Evolutionary conservation across 768 basidiomycete species (phyloP).

Genomic region (Psilocybe cubensis): DNA sequence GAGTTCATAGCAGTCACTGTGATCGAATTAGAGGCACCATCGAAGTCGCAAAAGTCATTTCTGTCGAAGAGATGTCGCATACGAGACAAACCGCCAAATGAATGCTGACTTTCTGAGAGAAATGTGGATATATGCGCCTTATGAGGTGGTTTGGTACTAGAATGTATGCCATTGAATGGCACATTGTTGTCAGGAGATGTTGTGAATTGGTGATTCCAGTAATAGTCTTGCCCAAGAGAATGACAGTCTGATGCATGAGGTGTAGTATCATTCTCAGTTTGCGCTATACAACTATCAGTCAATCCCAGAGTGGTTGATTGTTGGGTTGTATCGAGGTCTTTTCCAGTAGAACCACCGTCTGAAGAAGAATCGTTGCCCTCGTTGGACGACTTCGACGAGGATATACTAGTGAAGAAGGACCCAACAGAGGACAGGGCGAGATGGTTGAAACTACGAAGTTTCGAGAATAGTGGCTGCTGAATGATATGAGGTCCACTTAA

Average conservation of each 20-base stretch:
- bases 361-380: no score
- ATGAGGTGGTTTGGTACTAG: not conserved
- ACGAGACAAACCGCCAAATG: not conserved
- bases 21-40: not conserved
- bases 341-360: no score
- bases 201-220: not conserved
- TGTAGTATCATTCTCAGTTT: not conserved
- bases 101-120: not conserved
- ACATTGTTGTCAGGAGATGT: not conserved
- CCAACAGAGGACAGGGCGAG: conserved; percentile 21
- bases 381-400: conserved; percentile 10
- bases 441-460: conserved; percentile 25
- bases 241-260: not conserved
- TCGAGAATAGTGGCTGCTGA: conserved; percentile 18
- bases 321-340: not conserved
- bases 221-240: not conserved
- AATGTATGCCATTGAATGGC: not conserved
- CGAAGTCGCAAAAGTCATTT: not conserved
- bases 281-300: not conserved
- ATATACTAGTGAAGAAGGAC: conserved; percentile 23
- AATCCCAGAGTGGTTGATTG: not conserved
- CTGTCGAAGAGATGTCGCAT: not conserved
- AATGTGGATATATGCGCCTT: conserved; percentile 5
- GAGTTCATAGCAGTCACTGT: not conserved
- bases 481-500: not conserved